Conservation (phyloP, 768 basidiomycete genomes). For the Russula compacta region DNA sequence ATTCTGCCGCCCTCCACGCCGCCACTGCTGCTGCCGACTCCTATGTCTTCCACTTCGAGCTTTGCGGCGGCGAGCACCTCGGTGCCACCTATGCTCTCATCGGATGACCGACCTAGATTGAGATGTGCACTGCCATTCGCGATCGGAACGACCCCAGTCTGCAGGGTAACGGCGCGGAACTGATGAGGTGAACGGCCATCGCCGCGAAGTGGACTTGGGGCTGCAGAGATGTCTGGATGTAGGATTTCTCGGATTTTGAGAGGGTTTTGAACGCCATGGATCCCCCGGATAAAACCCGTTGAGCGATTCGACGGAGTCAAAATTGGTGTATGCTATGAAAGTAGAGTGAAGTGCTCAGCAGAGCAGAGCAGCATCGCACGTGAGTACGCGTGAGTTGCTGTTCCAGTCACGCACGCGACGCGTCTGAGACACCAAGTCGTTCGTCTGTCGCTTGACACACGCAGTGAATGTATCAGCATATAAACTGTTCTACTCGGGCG, state of each 20-base stretch:
- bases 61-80: slow-evolving; percentile 73
- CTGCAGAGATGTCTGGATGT: slow-evolving; percentile 59
- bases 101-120: slow-evolving; percentile 51
- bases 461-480: too few species aligned
- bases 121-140: slow-evolving; percentile 80
- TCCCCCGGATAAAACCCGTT: too few species aligned
- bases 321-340: too few species aligned
- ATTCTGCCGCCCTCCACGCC: slow-evolving; percentile 53
- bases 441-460: too few species aligned
- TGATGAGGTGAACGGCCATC: slow-evolving; percentile 66
- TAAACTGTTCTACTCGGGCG: too few species aligned
- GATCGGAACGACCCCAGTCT: slow-evolving; percentile 70
- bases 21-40: slow-evolving; percentile 31
- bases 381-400: too few species aligned
- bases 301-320: too few species aligned
- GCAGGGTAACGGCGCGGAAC: slow-evolving; percentile 60
- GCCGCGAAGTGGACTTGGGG: slow-evolving; percentile 52
- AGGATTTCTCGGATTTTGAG: slow-evolving; percentile 76
- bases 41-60: slow-evolving; percentile 64
- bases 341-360: too few species aligned
- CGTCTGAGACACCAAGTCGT: too few species aligned
- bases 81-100: slow-evolving; percentile 55
- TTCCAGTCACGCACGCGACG: too few species aligned
- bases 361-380: too few species aligned
- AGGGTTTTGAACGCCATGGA: slow-evolving; percentile 27